Conservation (phyloP, 163 green algal genomes). For the Volvox carteri region DNA sequence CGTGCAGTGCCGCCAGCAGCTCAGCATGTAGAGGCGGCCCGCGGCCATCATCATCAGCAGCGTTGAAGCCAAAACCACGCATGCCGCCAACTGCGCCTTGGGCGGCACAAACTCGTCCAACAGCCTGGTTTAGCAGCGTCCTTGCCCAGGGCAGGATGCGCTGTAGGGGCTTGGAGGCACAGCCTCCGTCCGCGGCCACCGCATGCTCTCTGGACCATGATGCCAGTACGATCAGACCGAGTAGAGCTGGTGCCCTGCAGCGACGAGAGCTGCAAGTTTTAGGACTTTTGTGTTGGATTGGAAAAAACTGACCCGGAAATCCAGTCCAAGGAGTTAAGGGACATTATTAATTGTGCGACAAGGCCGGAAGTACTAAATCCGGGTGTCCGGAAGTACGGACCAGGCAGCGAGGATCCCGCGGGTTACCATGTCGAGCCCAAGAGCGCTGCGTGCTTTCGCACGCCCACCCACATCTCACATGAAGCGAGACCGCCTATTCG, state of each 20-base stretch:
- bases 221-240: constrained; percentile 3
- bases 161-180: neutral
- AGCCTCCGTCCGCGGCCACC: too few species aligned
- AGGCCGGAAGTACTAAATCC: neutral
- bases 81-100: neutral
- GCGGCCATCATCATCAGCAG: neutral
- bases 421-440: neutral
- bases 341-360: neutral
- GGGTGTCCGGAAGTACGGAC: neutral
- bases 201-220: neutral
- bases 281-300: neutral
- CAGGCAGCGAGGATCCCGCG: neutral
- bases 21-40: neutral
- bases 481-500: neutral
- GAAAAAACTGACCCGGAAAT: neutral
- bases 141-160: neutral
- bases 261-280: neutral
- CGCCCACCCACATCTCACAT: neutral
- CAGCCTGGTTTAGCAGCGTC: neutral
- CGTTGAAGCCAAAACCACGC: neutral
- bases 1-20: neutral
- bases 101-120: neutral
- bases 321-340: neutral
- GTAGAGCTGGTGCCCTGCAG: constrained; percentile 22
- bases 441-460: neutral